Conservation (phyloP, 768 basidiomycete species). For the Lactifluus subvellereus region DNA sequence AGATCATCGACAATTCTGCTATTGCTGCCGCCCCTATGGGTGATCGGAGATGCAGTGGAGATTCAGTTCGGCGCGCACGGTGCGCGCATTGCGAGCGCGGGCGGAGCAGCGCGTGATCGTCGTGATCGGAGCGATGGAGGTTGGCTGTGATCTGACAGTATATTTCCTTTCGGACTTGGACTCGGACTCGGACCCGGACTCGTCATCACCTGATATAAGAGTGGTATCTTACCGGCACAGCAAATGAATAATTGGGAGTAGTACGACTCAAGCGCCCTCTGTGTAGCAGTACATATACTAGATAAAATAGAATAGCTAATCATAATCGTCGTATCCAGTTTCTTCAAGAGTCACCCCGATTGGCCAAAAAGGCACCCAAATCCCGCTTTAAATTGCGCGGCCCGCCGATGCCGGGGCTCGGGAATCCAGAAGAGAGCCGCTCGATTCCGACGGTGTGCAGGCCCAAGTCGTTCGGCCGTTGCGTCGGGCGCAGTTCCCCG, state of each 20-base stretch:
- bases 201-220: not conserved
- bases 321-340: not conserved
- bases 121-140: not conserved
- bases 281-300: not conserved
- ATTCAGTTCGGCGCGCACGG: not conserved
- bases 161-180: not conserved
- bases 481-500: constrained; percentile 28
- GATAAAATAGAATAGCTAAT: not conserved
- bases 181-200: not conserved
- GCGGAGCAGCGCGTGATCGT: not conserved
- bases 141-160: not conserved
- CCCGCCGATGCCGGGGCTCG: constrained; percentile 18
- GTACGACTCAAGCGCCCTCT: not conserved
- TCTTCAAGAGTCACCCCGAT: constrained; percentile 5
- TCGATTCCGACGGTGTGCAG: constrained; percentile 14
- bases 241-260: not conserved
- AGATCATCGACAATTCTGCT: not conserved
- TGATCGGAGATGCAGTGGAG: not conserved
- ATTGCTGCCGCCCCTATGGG: not conserved
- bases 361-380: constrained; percentile 20
- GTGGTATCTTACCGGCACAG: not conserved
- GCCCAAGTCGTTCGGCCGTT: constrained; percentile 26
- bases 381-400: constrained; percentile 15
- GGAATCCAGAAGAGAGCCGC: constrained; percentile 14
- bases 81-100: constrained; percentile 13